Evolutionary conservation across 192 early-diverging fungal genomes (phyloP).

Genomic region (Jimgerdemannia flammicorona): DNA sequence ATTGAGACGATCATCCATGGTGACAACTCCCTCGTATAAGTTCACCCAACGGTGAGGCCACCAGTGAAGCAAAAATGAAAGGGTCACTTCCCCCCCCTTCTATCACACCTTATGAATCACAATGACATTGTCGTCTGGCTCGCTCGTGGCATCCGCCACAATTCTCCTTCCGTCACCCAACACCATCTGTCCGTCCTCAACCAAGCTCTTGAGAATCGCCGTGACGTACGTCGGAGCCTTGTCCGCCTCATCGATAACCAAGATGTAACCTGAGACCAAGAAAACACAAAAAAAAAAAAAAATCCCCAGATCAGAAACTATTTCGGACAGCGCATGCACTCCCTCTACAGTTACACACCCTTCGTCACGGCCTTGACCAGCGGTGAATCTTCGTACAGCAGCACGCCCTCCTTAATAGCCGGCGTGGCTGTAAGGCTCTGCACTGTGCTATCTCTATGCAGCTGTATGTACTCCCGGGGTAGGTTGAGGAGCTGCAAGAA

Average conservation of each 20-base stretch:
- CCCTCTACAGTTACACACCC: constrained; percentile 6
- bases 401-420: constrained; percentile 62
- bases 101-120: constrained; percentile 39
- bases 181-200: constrained; percentile 78
- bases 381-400: constrained; percentile 70
- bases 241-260: constrained; percentile 81
- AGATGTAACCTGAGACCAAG: constrained; percentile 44
- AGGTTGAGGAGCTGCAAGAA: constrained; percentile 66
- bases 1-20: no score
- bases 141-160: constrained; percentile 39
- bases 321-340: no score
- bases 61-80: background rate
- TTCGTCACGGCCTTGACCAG: constrained; percentile 43
- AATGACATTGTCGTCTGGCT: constrained; percentile 42
- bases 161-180: constrained; percentile 74
- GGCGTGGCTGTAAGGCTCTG: constrained; percentile 74
- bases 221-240: constrained; percentile 81
- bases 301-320: no score
- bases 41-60: no score
- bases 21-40: no score
- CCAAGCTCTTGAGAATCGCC: constrained; percentile 65
- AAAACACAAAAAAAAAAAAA: background rate
- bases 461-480: constrained; percentile 76
- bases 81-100: background rate
- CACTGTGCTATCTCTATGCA: constrained; percentile 78